Percentiles rank a stretch among this genome's conserved stretches.
phyloP scores from a whole-genome alignment of 495 filamentous ascomycete species.

The Aspergillus avenaceus region DNA sequence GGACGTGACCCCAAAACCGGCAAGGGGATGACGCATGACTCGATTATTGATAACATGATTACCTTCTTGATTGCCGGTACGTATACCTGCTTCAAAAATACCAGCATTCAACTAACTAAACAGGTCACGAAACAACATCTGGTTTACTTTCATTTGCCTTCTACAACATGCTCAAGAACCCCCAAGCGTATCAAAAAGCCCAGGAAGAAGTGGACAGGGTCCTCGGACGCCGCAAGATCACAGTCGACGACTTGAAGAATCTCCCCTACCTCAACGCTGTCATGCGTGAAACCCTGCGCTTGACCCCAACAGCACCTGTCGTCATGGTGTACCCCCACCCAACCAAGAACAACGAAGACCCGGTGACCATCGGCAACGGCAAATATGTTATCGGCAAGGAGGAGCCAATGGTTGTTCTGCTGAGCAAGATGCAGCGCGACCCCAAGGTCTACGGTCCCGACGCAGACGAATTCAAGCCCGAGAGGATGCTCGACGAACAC shows the following conservation, averaged over 20 bases:
- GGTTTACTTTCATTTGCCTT: slow-evolving; percentile 52
- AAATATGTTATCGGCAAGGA: slow-evolving; percentile 59
- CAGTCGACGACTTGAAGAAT: slow-evolving; percentile 63
- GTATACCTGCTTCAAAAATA: neutral
- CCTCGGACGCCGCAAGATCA: slow-evolving; percentile 59
- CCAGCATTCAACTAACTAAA: slow-evolving; percentile 4
- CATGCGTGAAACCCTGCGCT: slow-evolving; percentile 67
- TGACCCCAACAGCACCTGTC: slow-evolving; percentile 55
- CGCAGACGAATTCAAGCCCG: slow-evolving; percentile 57
- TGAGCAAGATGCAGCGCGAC: slow-evolving; percentile 60
- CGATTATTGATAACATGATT: slow-evolving; percentile 65
- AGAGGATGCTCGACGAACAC: slow-evolving; percentile 61
- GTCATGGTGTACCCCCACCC: slow-evolving; percentile 37
- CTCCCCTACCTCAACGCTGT: slow-evolving; percentile 60
- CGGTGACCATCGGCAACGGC: slow-evolving; percentile 47
- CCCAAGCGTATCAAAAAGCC: slow-evolving; percentile 52
- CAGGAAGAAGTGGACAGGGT: slow-evolving; percentile 66
- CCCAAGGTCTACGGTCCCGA: slow-evolving; percentile 60
- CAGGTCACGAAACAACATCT: slow-evolving; percentile 71
- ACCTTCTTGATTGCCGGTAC: slow-evolving; percentile 61
- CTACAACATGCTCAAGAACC: slow-evolving; percentile 59
- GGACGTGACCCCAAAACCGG: slow-evolving; percentile 66
- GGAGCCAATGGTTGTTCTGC: slow-evolving; percentile 50
- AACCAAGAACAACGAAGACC: slow-evolving; percentile 48
- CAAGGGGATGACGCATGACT: slow-evolving; percentile 54